Evolutionary conservation across 2,329 filamentous ascomycete species (phyloP), one percentile per base, ranked within the genome.

Genomic region (Trematosphaeria pertusa): DNA sequence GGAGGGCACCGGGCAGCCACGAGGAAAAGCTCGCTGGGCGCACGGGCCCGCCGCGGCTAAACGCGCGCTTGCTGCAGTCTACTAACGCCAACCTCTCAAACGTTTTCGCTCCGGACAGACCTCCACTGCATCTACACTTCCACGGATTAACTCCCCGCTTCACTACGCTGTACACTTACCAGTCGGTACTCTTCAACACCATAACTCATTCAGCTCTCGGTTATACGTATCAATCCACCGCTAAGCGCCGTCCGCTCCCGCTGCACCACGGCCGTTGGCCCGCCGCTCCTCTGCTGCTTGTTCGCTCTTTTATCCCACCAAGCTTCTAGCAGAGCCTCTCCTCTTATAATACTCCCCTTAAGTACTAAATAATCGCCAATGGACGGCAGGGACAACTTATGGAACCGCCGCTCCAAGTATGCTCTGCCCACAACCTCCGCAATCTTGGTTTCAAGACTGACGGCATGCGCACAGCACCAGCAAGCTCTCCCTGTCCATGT

Each of bases 401-500:
- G 89, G 89, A 87, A 84, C 76, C 87, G 89, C 75, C 87, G 89
- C 76, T 87, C 86, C 76, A 91, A 91, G 89, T 92, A 81, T 74
- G 86, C 59, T 52, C 48, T 43, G 53, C 31, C 44, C 40, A 35
- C 52, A 33, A 37, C 40, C 52, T 53, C 61, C 56, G 54, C 57
- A 49, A 37, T n/a, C 51, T 24, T 35, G 31, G 28, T 46, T 43
- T 20, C 33, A 43, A 32, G 24, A 61, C 67, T 71, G 50, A 70
- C 65, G 62, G 46, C 65, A 43, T 44, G 47, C 54, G 58, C 58
- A 52, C 69, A 94, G 88, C 80, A 84, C 84, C 75, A 89, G 85
- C 82, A 97, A 96, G 80, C 88, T 97, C 75, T 96, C 91, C 61
- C 82, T 97, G 56, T 87, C 91, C 63, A 95, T 89, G 71, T 78